Conservation (phyloP, 345 rosid species). For the Gossypium arboreum region DNA sequence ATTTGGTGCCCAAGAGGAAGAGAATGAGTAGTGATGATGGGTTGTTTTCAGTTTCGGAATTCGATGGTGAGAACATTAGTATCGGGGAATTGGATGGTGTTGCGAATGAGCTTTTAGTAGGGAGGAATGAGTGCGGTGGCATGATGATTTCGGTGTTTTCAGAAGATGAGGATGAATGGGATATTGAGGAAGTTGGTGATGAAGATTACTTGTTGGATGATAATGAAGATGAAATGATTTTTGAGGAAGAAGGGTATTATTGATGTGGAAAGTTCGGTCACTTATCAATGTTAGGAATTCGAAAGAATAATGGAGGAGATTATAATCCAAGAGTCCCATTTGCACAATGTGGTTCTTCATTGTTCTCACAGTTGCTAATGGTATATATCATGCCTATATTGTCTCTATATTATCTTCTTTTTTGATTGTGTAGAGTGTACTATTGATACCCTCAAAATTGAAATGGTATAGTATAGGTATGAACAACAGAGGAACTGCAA, state of each 20-base stretch:
- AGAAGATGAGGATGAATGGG: conserved; percentile 54
- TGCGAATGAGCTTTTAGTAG: conserved; percentile 41
- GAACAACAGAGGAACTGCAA: not conserved
- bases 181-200: conserved; percentile 18
- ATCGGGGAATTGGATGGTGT: conserved; percentile 35
- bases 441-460: not conserved
- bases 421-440: not conserved
- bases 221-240: conserved; percentile 37
- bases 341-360: not conserved
- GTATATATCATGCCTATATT: conserved; percentile 3
- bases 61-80: conserved; percentile 26
- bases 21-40: conserved; percentile 30
- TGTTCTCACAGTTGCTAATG: not conserved
- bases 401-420: not conserved
- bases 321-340: not conserved
- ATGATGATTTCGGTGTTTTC: conserved; percentile 55
- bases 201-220: conserved; percentile 38
- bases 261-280: not conserved
- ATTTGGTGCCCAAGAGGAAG: conserved; percentile 54
- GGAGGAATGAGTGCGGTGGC: conserved; percentile 44
- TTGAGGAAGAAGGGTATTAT: conserved; percentile 27
- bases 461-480: not conserved
- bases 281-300: not conserved
- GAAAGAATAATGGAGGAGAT: not conserved
- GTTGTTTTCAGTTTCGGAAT: conserved; percentile 42